Base-by-base conservation (phyloP, 1,139 yeast species). In the Lizanozyma gosingica region DNA sequence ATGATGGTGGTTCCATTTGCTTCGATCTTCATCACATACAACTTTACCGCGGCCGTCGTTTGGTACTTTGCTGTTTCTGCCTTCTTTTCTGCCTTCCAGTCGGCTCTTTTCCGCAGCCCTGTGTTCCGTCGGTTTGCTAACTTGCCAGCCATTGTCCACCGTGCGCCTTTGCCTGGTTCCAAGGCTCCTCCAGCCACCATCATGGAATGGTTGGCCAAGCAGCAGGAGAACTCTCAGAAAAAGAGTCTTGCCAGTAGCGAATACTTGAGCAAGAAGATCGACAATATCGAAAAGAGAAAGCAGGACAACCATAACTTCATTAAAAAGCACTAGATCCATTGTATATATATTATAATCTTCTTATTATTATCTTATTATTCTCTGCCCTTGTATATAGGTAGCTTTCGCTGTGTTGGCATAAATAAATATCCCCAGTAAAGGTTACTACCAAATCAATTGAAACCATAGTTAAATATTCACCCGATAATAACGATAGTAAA, bases 11-110 rank as follows among this genome's bases (percentile, higher is more conserved):
- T 87, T 52, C 97, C 97, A 17, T 70, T 88, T 48, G 67, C 82
- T 33, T 86, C 97, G 2, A 81, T 92, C 44, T 79, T 90, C 18
- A 77, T 92, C 50, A 90, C 97, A 14, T 85, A 84, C 80, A 76
- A 81, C 41, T 73, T 92, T 54, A 83, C 95, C 2, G 78, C 95
- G 3, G 94, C 85, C 22, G 87, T 88, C 34, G 82, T 88, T 50
- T 68, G 87, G 41, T 90, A 88, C 56, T 86, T 92, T 60, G 82
- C 94, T 4, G 78, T 83, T 35, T 87, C 87, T 57, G 86, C 95
- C 41, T 52, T 80, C 14, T 76, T 78, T 49, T 84, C 96, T 0
- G 74, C 85, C 41, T 44, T 76, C 14, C 97, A 90, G 65, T 77
- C 92, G 14, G 56, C 75, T 38, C 52, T 83, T 15, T 71, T 92